Conservation (phyloP, 805 yeast genomes). For the Myxozyma neotropica region DNA sequence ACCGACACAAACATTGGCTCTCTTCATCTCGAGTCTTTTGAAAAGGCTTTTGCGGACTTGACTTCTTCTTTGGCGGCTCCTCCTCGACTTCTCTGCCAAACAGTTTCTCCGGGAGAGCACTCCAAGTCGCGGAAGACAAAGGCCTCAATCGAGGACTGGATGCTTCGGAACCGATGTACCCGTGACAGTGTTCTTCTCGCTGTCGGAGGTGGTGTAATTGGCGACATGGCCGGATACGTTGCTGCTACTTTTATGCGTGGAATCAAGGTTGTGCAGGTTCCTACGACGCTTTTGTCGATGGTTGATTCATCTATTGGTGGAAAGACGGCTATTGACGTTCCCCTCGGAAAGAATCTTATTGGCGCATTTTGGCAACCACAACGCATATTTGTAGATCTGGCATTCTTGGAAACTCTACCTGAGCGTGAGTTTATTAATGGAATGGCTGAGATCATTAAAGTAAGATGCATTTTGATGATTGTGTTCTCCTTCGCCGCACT, state of each 20-base stretch:
- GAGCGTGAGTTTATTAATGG: conserved; percentile 95
- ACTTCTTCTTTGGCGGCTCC: conserved; percentile 41
- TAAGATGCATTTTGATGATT: neutral
- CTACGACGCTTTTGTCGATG: conserved; percentile 93
- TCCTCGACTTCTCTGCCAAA: conserved; percentile 70
- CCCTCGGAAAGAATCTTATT: conserved; percentile 89
- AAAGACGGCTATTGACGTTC: conserved; percentile 96
- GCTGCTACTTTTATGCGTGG: conserved; percentile 99
- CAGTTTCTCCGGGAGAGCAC: conserved; percentile 90
- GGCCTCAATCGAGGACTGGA: conserved; percentile 88
- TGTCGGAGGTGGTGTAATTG: conserved; percentile 97
- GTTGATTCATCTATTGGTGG: conserved; percentile 99
- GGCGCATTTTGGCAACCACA: conserved; percentile 98
- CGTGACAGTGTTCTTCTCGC: conserved; percentile 94
- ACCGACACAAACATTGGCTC: conserved; percentile 74
- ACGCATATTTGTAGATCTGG: conserved; percentile 82
- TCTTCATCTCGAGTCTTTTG: conserved; percentile 50
- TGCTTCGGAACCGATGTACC: conserved; percentile 82
- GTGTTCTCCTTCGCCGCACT: neutral
- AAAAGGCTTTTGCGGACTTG: conserved; percentile 37
- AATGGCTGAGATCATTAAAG: conserved; percentile 94
- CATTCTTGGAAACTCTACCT: conserved; percentile 85
- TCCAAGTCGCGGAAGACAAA: conserved; percentile 86
- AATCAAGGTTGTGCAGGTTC: conserved; percentile 88
- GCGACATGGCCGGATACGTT: conserved; percentile 98